These are phyloP conservation scores for Termitomyces sp. DNA, from an alignment of 768 basidiomycete genomes.

Conservation along the genomic window DNA sequence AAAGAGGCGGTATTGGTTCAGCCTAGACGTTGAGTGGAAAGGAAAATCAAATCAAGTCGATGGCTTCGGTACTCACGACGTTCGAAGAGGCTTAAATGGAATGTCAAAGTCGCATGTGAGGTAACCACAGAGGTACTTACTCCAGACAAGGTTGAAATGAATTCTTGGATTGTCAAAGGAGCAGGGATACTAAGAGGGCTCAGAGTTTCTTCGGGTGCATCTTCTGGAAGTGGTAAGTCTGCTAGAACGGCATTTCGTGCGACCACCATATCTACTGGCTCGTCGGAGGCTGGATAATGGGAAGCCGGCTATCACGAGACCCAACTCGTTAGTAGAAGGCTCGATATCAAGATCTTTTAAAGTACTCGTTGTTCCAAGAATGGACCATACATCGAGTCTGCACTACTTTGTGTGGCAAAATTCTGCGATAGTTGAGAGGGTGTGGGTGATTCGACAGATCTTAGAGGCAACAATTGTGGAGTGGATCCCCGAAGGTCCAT, in stretches of 20 bases:
- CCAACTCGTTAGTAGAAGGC: background rate
- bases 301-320: background rate
- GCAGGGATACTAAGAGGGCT: constrained; percentile 67
- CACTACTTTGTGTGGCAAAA: background rate
- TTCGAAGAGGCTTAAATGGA: constrained; percentile 44
- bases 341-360: background rate
- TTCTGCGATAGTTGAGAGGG: constrained; percentile 3
- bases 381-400: background rate
- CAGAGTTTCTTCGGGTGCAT: constrained; percentile 62
- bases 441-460: constrained; percentile 5
- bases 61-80: constrained; percentile 39
- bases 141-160: constrained; percentile 52
- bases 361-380: constrained; percentile 12
- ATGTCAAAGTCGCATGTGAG: background rate
- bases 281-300: constrained; percentile 21
- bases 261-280: constrained; percentile 43
- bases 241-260: constrained; percentile 56
- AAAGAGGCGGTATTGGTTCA: constrained; percentile 64
- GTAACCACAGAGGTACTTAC: constrained; percentile 29
- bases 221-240: constrained; percentile 57
- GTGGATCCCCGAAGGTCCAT: constrained; percentile 1
- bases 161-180: constrained; percentile 65
- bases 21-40: constrained; percentile 31
- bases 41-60: background rate
- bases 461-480: background rate